phyloP scores from a whole-genome alignment of 1,139 yeast species.

The Torulaspora globosa region DNA sequence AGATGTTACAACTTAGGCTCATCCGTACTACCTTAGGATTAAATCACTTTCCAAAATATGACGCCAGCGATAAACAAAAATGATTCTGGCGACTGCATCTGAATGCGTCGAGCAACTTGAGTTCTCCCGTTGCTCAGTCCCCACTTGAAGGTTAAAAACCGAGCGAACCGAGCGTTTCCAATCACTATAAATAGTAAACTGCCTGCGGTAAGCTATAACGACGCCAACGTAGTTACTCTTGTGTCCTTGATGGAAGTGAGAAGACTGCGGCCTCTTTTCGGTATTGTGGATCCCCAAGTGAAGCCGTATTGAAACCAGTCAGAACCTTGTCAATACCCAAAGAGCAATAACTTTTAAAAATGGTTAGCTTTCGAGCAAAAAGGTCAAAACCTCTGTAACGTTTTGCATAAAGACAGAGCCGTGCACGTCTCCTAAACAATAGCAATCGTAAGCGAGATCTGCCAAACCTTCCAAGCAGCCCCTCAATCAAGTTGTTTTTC shows the following conservation, averaged over 20 bases:
- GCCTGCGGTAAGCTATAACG: slow-evolving; percentile 15
- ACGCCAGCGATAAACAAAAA: slow-evolving; percentile 9
- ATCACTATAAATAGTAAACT: no score
- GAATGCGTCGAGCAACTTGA: slow-evolving; percentile 24
- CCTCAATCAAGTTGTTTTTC: slow-evolving; percentile 14
- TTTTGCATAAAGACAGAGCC: slow-evolving; percentile 12
- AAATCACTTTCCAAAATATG: slow-evolving; percentile 22
- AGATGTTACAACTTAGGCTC: slow-evolving; percentile 36
- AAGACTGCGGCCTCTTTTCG: slow-evolving; percentile 8
- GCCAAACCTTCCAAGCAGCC: slow-evolving; percentile 10
- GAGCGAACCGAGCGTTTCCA: no score
- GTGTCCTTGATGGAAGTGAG: slow-evolving; percentile 13
- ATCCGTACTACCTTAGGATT: slow-evolving; percentile 29
- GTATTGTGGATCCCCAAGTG: no score
- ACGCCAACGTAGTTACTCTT: slow-evolving; percentile 23
- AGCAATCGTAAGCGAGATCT: not conserved
- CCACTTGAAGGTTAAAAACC: no score
- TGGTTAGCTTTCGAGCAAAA: slow-evolving; percentile 11
- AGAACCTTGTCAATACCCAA: slow-evolving; percentile 13
- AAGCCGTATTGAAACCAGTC: slow-evolving; percentile 10
- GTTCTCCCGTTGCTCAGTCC: slow-evolving; percentile 18
- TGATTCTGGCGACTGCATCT: slow-evolving; percentile 26
- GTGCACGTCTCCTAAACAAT: slow-evolving; percentile 6
- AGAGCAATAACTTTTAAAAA: slow-evolving; percentile 8
- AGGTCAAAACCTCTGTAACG: slow-evolving; percentile 1